A percentile compares a stretch with the other conserved stretches of the same genome.
These are phyloP conservation scores for Oryza officinalis DNA, from an alignment of 176 grass and related monocot genomes.

Conservation along the genomic window DNA sequence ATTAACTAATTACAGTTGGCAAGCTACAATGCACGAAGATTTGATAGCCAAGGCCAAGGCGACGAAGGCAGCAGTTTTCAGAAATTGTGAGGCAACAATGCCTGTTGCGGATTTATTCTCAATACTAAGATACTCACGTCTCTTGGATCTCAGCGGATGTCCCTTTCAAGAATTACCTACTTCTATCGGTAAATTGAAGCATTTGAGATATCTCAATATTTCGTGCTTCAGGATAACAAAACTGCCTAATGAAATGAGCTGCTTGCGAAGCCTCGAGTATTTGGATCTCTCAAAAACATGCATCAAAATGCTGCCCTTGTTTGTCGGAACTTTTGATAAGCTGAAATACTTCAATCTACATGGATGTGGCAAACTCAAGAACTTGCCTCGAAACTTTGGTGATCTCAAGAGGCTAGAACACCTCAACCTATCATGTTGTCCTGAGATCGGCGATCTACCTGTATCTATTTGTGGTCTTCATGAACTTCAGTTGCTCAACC, in stretches of 20 bases:
- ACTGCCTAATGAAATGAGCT: constrained; percentile 22
- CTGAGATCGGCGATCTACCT: not conserved
- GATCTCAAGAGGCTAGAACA: constrained; percentile 17
- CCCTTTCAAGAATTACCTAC: not conserved
- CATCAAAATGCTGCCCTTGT: not conserved
- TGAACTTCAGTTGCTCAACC: constrained; percentile 25
- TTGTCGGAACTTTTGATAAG: constrained; percentile 10
- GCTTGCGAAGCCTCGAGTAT: constrained; percentile 22
- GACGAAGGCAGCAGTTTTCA: constrained; percentile 16
- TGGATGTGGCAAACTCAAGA: constrained; percentile 7
- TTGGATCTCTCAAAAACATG: constrained; percentile 36
- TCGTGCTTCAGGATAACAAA: constrained; percentile 4
- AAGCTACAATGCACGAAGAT: not conserved
- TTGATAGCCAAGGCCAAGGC: too few relatives aligned
- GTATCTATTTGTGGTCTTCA: constrained; percentile 11
- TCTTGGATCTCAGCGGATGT: constrained; percentile 25
- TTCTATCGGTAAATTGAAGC: constrained; percentile 25
- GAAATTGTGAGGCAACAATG: not conserved
- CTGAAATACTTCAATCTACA: constrained; percentile 32
- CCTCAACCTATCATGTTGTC: constrained; percentile 17
- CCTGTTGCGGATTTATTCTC: constrained; percentile 10
- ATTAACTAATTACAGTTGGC: not conserved
- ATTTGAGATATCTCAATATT: constrained; percentile 37
- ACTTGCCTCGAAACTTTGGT: not conserved
- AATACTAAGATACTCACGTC: not conserved